These are phyloP conservation scores for Euphrasia confusa DNA, from an alignment of 257 asterid species.

Conservation along the genomic window DNA sequence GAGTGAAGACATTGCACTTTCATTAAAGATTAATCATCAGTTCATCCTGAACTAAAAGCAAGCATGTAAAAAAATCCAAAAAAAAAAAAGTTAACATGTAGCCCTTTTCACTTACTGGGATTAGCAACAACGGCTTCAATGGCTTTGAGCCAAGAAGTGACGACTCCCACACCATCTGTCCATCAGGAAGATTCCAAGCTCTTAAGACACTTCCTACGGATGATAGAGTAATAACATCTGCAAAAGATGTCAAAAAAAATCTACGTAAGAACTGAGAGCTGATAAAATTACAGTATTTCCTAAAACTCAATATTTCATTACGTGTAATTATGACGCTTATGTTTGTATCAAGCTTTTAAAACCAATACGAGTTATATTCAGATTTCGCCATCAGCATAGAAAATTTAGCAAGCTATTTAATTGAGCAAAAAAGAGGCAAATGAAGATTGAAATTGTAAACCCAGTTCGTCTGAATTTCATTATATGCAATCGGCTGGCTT, in stretches of 20 bases:
- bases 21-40: too few species aligned
- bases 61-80: not conserved
- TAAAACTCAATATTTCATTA: not conserved
- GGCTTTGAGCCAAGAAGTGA: slow-evolving; percentile 54
- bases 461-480: slow-evolving; percentile 3
- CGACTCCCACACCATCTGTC: slow-evolving; percentile 99
- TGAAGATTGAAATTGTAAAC: not conserved
- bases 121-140: slow-evolving; percentile 52
- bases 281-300: not conserved
- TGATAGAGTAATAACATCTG: slow-evolving; percentile 87
- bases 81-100: slow-evolving; percentile 1
- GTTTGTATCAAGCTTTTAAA: slow-evolving; percentile 16
- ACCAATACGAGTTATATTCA: slow-evolving; percentile 4
- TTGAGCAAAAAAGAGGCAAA: slow-evolving; percentile 1
- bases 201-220: slow-evolving; percentile 78
- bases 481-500: slow-evolving; percentile 12
- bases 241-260: slow-evolving; percentile 18
- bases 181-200: slow-evolving; percentile 99
- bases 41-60: too few species aligned
- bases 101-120: slow-evolving; percentile 62
- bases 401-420: slow-evolving; percentile 16
- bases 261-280: slow-evolving; percentile 5
- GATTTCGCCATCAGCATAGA: slow-evolving; percentile 11
- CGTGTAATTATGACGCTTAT: not conserved
- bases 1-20: too few species aligned